A percentile compares a stretch with the other conserved stretches of the same genome.
Conservation (phyloP, 2,329 filamentous ascomycete genomes). For the Alternaria postmessia region DNA sequence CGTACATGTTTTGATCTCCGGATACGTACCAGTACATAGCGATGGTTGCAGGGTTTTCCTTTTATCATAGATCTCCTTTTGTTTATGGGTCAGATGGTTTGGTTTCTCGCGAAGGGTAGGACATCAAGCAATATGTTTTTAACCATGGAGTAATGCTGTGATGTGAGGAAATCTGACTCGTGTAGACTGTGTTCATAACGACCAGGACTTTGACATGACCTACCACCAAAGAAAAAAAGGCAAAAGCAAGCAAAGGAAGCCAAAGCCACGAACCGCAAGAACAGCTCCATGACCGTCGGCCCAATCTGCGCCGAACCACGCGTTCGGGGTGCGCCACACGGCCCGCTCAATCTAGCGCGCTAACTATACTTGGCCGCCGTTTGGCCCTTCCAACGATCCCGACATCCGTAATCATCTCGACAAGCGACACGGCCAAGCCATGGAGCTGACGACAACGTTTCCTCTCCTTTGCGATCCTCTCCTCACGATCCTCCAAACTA, state of each 20-base stretch:
- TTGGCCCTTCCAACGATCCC: constrained; percentile 8
- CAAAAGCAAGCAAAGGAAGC: neutral
- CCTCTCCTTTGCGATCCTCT: constrained; percentile 5
- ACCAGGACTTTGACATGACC: neutral
- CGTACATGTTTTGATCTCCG: neutral
- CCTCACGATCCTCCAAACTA: constrained; percentile 1
- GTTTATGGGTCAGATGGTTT: neutral
- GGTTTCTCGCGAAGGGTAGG: neutral
- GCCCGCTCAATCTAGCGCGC: constrained; percentile 11
- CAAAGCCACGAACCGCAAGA: neutral
- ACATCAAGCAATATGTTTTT: neutral
- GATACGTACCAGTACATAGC: too few species aligned
- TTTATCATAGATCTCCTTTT: neutral
- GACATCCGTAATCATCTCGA: constrained; percentile 13
- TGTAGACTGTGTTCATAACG: neutral
- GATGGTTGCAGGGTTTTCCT: neutral
- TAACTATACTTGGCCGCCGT: constrained; percentile 5
- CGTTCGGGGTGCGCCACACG: constrained; percentile 6
- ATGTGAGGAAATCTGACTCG: neutral
- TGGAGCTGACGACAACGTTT: constrained; percentile 19
- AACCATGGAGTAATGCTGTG: neutral
- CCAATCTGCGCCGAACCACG: constrained; percentile 13
- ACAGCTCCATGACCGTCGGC: constrained; percentile 3
- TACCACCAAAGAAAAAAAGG: neutral
- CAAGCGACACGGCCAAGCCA: constrained; percentile 16